Conservation (phyloP, 257 asterid species). For the Eustoma russellianum region DNA sequence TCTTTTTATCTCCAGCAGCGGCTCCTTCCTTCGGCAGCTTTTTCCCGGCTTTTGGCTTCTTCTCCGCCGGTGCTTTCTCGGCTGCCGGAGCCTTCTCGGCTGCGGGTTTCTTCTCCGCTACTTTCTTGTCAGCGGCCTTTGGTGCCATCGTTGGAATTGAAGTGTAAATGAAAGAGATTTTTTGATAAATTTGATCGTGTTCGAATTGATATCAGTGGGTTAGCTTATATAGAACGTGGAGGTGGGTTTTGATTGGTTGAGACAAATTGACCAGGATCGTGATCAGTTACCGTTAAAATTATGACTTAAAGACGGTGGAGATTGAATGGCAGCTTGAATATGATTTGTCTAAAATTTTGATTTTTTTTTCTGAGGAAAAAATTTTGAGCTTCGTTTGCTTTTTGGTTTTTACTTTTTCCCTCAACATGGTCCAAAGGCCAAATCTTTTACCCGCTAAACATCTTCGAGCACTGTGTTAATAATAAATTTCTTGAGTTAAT, state of each 20-base stretch:
- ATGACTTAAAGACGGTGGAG: conserved; percentile 4
- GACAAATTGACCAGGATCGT: conserved; percentile 16
- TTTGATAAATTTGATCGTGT: neutral
- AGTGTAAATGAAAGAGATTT: neutral
- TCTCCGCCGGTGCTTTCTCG: conserved; percentile 50
- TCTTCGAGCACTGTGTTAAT: too few species aligned
- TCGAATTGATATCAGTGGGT: neutral
- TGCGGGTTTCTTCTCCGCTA: conserved; percentile 49
- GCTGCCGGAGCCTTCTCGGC: conserved; percentile 37
- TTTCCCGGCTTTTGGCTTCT: conserved; percentile 60
- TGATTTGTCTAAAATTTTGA: too few species aligned
- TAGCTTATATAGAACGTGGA: conserved; percentile 11
- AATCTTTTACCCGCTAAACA: too few species aligned
- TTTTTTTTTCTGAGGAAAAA: too few species aligned
- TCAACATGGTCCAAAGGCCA: too few species aligned
- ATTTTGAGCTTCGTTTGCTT: too few species aligned
- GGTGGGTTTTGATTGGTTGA: conserved; percentile 20
- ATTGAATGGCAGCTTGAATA: conserved; percentile 1
- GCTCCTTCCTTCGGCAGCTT: conserved; percentile 55
- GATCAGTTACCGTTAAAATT: neutral
- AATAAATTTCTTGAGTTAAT: too few species aligned
- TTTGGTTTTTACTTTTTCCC: too few species aligned
- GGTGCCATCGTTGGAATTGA: conserved; percentile 8
- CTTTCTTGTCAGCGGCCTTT: conserved; percentile 17
- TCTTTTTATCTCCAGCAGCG: conserved; percentile 54